phyloP scores from a whole-genome alignment of 768 basidiomycete species.

The Tulasnella sp. region DNA sequence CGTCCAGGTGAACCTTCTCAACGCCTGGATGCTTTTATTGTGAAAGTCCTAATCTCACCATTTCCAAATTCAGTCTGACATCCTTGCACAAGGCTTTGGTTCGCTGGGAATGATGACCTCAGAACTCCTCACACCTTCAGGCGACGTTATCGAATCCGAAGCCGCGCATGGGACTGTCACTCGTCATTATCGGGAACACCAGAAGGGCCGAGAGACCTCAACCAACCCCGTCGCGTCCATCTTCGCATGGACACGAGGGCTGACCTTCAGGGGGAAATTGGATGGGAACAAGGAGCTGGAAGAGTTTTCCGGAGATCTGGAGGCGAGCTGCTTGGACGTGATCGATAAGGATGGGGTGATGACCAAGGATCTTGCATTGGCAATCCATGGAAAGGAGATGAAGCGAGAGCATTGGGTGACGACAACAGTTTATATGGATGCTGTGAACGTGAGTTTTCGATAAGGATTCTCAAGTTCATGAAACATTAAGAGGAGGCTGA shows the following conservation, averaged over 20 bases:
- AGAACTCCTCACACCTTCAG: slow-evolving; percentile 91
- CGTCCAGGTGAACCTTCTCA: slow-evolving; percentile 39
- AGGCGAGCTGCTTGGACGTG: slow-evolving; percentile 79
- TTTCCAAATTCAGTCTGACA: slow-evolving; percentile 56
- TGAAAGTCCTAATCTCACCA: not conserved
- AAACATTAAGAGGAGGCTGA: no score
- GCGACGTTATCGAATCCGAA: slow-evolving; percentile 84
- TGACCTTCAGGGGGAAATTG: slow-evolving; percentile 85
- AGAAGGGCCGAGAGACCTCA: slow-evolving; percentile 95
- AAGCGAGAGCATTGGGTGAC: slow-evolving; percentile 95
- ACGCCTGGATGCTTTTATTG: not conserved
- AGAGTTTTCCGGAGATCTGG: slow-evolving; percentile 67
- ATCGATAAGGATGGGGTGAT: slow-evolving; percentile 85
- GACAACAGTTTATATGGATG: slow-evolving; percentile 87
- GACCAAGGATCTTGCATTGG: slow-evolving; percentile 94
- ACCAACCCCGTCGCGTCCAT: slow-evolving; percentile 99
- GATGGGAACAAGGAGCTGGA: slow-evolving; percentile 68
- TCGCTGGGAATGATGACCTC: slow-evolving; percentile 97
- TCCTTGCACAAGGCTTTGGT: slow-evolving; percentile 96
- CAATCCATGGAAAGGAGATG: slow-evolving; percentile 86
- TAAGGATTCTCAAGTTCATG: no score
- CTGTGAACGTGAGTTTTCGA: slow-evolving; percentile 52
- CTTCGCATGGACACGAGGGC: slow-evolving; percentile 96
- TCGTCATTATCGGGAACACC: slow-evolving; percentile 92
- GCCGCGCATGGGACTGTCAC: slow-evolving; percentile 96